These are phyloP conservation scores for Leishmania guyanensis DNA, from an alignment of 208 protist genomes.

Conservation along the genomic window DNA sequence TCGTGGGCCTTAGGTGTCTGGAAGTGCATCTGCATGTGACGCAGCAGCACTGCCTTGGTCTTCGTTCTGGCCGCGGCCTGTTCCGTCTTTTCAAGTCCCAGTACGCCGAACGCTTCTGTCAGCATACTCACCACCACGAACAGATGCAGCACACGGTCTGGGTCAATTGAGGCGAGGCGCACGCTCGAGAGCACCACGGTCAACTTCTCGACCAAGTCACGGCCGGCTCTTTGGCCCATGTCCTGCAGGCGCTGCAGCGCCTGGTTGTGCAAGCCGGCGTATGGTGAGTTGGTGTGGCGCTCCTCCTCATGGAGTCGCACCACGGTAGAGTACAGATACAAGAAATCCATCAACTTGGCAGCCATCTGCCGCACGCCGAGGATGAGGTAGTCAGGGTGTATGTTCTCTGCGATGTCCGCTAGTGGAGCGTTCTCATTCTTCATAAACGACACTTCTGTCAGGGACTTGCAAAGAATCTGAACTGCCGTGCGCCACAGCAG, in stretches of 20 bases:
- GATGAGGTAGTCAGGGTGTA: constrained; percentile 76
- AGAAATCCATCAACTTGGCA: constrained; percentile 77
- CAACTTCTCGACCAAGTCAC: constrained; percentile 80
- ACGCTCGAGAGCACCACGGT: constrained; percentile 48
- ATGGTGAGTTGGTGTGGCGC: constrained; percentile 28
- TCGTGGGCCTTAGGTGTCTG: constrained; percentile 63
- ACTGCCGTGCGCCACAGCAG: constrained; percentile 73
- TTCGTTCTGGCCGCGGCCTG: constrained; percentile 46
- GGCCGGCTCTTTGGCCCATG: constrained; percentile 61
- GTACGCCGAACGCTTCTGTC: constrained; percentile 47
- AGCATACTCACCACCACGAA: constrained; percentile 82
- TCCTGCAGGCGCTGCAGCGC: constrained; percentile 42
- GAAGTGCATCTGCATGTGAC: constrained; percentile 54
- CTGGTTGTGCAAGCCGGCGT: constrained; percentile 48
- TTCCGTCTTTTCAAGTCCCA: constrained; percentile 58
- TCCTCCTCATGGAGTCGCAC: constrained; percentile 64
- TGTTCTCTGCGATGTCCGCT: constrained; percentile 67
- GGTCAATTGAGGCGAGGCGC: constrained; percentile 45
- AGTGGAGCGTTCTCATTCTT: constrained; percentile 67
- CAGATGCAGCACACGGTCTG: constrained; percentile 76
- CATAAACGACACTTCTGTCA: constrained; percentile 74
- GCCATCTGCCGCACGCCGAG: constrained; percentile 75
- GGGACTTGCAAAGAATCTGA: constrained; percentile 68
- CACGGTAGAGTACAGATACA: constrained; percentile 70
- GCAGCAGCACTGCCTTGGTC: constrained; percentile 52